Base-by-base conservation (phyloP, 2,329 filamentous ascomycete genomes). In the Alternaria triticina region DNA sequence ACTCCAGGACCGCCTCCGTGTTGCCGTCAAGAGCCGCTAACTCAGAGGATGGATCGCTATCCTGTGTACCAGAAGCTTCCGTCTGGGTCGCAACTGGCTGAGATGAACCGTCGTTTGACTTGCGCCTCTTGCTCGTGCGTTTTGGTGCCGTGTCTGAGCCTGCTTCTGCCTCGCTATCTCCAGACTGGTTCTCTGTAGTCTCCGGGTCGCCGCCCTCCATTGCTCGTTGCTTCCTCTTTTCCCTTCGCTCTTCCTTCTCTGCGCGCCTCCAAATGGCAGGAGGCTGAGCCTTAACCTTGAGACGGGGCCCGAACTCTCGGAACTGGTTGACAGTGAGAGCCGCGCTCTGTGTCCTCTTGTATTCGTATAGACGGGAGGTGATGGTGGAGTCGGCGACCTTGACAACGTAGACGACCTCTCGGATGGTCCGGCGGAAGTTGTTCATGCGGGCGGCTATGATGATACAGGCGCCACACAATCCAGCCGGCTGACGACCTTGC, bases 401-500 rank as follows among this genome's bases (percentile, higher is more conserved):
- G 77, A 97, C 95, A 40, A 97, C 92, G 77, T 97, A 98, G n/a
- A 98, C 95, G 9, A 99, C 92, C 80, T 99, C 96, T 28, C 94
- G 89, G 12, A 97, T 89, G 0, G 94, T 97, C 17, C 96, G 90
- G 47, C 95, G 91, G 77, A 96, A 99, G 80, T 98, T 98, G 86
- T 97, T 97, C 91, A 98, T 98, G 56, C 96, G 91, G 9, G 96
- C 95, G 7, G 96, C 96, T 78, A 99, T 90, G 65, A 99, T 92
- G 51, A 99, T 87, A 70, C 94, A 97, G 12, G 96, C 96, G 65
- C 96, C 96, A 78, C 94, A 97, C 58, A 98, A 90, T 69, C 96
- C 96, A 7, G 95, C 95, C 15, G 96, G 96, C 44, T 96, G 90
- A 74, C 96, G 91, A 72, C 96, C 96, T 77, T 94, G 93, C 50